Base-by-base conservation (phyloP, 2,329 filamentous ascomycete genomes). In the Colletotrichum sansevieriae region DNA sequence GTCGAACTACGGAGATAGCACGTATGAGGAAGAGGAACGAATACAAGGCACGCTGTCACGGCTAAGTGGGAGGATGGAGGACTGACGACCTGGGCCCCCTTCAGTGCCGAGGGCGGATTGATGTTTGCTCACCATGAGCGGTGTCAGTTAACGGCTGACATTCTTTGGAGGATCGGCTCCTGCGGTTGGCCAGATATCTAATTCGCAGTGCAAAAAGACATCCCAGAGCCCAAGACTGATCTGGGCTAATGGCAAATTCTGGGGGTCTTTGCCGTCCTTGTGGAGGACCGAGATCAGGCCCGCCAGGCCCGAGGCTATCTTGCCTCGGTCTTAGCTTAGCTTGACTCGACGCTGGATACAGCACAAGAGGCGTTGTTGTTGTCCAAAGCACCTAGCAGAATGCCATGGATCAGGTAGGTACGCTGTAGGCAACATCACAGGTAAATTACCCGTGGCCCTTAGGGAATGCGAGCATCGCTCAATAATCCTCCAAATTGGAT, bases 211-310 rank as follows among this genome's bases (percentile, higher is more conserved):
- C 25, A n/a, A 35, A 18, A 7, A 25, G 25, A 5, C 18, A 41
- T 41, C 9, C 35, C n/a, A 11, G 5, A 25, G 52, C 29, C n/a
- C 10, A 29, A 46, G 8, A 41, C 52, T 11, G 33, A 58, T 56
- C 33, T 20, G 63, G 56, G 11, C 25, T 43, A 63, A 47, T 25
- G 47, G 63, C 18, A 52, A 52, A 25, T 13, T 55, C 47, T 43
- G 20, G 63, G 20, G 15, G 29, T 35, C 18, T 18, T 25, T 52
- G 29, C 20, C 60, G 59, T 15, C 44, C 52, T 35, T 54, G 65
- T 39, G 65, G 37, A 59, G 25, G 51, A 46, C 65, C 54, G 60
- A 68, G 59, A 63, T 39, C 52, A 67, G 44, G 54, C 57, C 46
- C 52, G 60, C 65, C 37, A 43, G 52, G 52, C 52, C 60, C 65